These are phyloP conservation scores for Poa pratensis DNA, from an alignment of 176 grass and related monocot species.

Conservation along the genomic window DNA sequence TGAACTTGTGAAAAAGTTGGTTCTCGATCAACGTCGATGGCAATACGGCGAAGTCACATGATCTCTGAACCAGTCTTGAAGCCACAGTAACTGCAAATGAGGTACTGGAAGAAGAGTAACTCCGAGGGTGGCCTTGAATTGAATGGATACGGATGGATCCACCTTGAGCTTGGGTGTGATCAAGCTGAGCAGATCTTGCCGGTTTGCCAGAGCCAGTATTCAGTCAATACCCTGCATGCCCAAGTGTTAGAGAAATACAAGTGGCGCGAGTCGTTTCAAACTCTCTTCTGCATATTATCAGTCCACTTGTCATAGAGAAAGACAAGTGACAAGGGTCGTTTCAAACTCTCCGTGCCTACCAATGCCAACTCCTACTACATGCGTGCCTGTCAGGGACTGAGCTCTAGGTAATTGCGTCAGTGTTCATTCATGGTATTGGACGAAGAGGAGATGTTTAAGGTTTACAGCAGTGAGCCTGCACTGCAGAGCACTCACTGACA, in stretches of 20 bases:
- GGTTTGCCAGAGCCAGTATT: background rate
- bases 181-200: background rate
- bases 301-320: conserved; percentile 26
- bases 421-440: conserved; percentile 5
- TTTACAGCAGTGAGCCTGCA: background rate
- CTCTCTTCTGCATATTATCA: background rate
- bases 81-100: background rate
- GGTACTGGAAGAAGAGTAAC: background rate
- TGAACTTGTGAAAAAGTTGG: background rate
- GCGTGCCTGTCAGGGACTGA: background rate
- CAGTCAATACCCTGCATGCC: background rate
- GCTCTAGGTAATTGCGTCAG: background rate
- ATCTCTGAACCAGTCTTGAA: background rate
- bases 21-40: background rate
- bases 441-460: conserved; percentile 30
- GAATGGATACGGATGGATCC: background rate
- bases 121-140: background rate
- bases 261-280: background rate
- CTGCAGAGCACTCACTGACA: too few species aligned
- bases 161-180: background rate
- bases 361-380: background rate
- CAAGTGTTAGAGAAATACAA: background rate
- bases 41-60: conserved; percentile 24
- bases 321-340: background rate
- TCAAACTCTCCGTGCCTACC: background rate